A percentile compares a stretch with the other conserved stretches of the same genome.
phyloP scores from a whole-genome alignment of 73 alveolate species.

The Stentor roeselii region DNA sequence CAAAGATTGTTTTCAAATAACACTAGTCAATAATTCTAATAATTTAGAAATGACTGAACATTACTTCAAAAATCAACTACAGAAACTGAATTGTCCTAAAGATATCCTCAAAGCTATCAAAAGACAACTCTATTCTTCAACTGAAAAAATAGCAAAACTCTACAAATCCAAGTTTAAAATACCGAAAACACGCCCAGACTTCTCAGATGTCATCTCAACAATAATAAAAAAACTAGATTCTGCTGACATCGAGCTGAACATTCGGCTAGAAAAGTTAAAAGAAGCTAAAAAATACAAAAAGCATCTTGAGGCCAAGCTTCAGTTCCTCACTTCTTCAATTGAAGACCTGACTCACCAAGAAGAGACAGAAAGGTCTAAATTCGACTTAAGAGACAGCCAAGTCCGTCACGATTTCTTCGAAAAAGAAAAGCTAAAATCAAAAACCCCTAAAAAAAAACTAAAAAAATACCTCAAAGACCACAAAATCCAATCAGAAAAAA shows the following conservation, averaged over 20 bases:
- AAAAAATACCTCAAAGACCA: neutral
- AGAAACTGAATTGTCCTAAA: neutral
- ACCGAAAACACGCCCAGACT: no score
- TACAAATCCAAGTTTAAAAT: neutral
- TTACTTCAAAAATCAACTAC: neutral
- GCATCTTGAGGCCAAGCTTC: neutral
- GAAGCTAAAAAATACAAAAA: neutral
- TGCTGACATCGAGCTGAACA: neutral
- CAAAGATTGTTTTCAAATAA: slow-evolving; percentile 26
- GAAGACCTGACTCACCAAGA: neutral
- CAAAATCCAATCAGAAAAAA: neutral
- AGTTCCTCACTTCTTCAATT: neutral
- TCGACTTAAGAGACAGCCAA: neutral
- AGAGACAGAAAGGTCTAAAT: neutral
- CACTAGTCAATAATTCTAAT: neutral
- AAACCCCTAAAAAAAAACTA: neutral
- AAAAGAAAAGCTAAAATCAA: neutral
- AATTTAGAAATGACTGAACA: neutral
- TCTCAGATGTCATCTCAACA: neutral
- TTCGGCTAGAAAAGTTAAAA: neutral
- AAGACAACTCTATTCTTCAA: neutral
- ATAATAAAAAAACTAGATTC: neutral
- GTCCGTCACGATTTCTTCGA: slow-evolving; percentile 16
- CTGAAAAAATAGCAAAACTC: no score
- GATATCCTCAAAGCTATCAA: neutral